Conservation (phyloP, 345 rosid genomes). For the Syzygium aqueum region DNA sequence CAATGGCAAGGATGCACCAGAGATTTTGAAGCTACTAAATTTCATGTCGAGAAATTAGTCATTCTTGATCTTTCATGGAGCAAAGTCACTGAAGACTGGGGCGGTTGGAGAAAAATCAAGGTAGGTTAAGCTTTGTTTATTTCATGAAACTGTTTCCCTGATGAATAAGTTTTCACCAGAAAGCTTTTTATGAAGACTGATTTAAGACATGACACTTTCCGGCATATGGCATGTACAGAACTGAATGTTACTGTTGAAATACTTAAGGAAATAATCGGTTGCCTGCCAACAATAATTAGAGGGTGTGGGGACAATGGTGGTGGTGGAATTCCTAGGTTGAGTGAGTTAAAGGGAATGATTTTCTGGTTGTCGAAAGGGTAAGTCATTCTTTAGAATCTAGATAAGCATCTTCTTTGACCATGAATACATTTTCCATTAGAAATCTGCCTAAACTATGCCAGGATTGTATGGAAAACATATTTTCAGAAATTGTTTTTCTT, state of each 20-base stretch:
- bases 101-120: too few relatives aligned
- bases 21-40: too few relatives aligned
- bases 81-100: too few relatives aligned
- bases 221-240: not conserved
- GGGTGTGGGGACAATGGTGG: not conserved
- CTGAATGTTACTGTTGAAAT: not conserved
- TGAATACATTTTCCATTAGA: not conserved
- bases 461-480: too few relatives aligned
- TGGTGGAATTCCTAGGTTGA: not conserved
- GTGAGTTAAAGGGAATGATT: not conserved
- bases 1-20: too few relatives aligned
- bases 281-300: not conserved
- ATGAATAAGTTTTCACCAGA: not conserved
- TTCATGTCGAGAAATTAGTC: too few relatives aligned
- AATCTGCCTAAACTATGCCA: not conserved
- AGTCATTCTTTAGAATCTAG: not conserved
- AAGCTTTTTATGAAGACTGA: not conserved
- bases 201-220: not conserved
- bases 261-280: not conserved
- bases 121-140: too few relatives aligned
- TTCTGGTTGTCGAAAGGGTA: rapidly evolving
- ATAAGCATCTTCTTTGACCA: not conserved
- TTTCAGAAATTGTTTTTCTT: too few relatives aligned
- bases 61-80: too few relatives aligned
- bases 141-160: not conserved